These are phyloP conservation scores for Stylonectria norvegica DNA, from an alignment of 2,329 filamentous ascomycete genomes.

Conservation along the genomic window DNA sequence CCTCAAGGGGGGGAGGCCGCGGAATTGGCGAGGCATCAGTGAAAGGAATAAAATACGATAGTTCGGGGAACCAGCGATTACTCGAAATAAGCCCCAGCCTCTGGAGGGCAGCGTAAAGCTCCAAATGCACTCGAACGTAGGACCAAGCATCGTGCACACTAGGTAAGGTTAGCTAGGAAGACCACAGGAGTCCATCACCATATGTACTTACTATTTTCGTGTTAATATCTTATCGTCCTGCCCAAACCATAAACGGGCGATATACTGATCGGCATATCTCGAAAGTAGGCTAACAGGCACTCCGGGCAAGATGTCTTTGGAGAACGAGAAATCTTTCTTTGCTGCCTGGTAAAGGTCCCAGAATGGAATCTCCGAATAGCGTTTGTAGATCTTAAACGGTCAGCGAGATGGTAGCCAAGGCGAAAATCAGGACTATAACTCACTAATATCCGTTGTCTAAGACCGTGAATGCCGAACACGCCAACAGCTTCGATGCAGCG, in stretches of 20 bases:
- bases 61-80: slow-evolving; percentile 40
- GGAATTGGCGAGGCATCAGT: slow-evolving; percentile 48
- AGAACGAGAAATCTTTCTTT: slow-evolving; percentile 29
- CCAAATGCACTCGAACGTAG: slow-evolving; percentile 49
- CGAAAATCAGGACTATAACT: slow-evolving; percentile 7
- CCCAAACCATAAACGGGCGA: slow-evolving; percentile 24
- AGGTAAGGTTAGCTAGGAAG: slow-evolving; percentile 9
- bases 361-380: slow-evolving; percentile 48
- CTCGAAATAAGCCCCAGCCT: slow-evolving; percentile 46
- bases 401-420: slow-evolving; percentile 4
- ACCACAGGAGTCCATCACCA: background rate
- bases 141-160: slow-evolving; percentile 34
- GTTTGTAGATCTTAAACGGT: slow-evolving; percentile 47
- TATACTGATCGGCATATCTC: slow-evolving; percentile 27
- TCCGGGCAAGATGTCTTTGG: slow-evolving; percentile 32
- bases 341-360: slow-evolving; percentile 37
- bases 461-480: slow-evolving; percentile 51
- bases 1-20: slow-evolving; percentile 41
- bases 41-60: slow-evolving; percentile 54
- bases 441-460: slow-evolving; percentile 55
- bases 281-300: slow-evolving; percentile 29
- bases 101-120: slow-evolving; percentile 52
- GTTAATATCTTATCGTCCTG: slow-evolving; percentile 20
- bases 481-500: slow-evolving; percentile 39
- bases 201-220: slow-evolving; percentile 26